phyloP scores from a whole-genome alignment of 2,329 filamentous ascomycete genomes.

The Ophiostoma pallidulum region DNA sequence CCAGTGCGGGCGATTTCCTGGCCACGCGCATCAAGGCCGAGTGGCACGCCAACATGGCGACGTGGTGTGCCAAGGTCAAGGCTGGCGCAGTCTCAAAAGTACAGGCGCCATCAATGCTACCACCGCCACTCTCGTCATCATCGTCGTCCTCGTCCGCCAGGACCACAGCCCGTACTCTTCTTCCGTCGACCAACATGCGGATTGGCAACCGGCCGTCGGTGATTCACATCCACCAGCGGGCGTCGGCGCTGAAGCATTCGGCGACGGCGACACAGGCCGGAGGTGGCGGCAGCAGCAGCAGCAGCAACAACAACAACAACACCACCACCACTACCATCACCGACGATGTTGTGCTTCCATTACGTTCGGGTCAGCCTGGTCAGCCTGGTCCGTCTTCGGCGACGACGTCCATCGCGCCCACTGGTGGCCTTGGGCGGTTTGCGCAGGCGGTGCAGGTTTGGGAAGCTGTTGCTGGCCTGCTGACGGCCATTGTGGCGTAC shows the following conservation, averaged over 20 bases:
- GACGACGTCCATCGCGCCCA: background rate
- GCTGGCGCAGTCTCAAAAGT: conserved; percentile 24
- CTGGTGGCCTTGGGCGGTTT: conserved; percentile 43
- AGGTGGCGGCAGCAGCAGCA: background rate
- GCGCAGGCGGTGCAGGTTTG: conserved; percentile 54
- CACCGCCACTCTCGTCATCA: too few relatives aligned
- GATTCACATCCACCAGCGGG: conserved; percentile 5
- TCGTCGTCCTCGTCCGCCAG: conserved; percentile 8
- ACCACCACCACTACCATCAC: too few relatives aligned
- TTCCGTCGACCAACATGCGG: background rate
- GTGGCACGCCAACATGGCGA: conserved; percentile 48
- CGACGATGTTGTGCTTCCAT: background rate
- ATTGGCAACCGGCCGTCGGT: conserved; percentile 5
- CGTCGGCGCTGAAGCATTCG: background rate
- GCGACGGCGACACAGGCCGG: too few relatives aligned
- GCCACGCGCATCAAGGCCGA: conserved; percentile 62
- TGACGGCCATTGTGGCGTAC: conserved; percentile 51
- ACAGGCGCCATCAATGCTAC: too few relatives aligned
- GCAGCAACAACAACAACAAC: too few relatives aligned
- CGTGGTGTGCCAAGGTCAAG: conserved; percentile 39
- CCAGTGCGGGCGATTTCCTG: conserved; percentile 72
- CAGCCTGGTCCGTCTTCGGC: conserved; percentile 9
- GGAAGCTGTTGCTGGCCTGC: conserved; percentile 49
- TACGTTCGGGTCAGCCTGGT: background rate
- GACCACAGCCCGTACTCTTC: background rate